Evolutionary conservation across 2,329 filamentous ascomycete genomes (phyloP), one percentile per base, ranked within the genome.

Genomic region (Bipolaris oryzae): DNA sequence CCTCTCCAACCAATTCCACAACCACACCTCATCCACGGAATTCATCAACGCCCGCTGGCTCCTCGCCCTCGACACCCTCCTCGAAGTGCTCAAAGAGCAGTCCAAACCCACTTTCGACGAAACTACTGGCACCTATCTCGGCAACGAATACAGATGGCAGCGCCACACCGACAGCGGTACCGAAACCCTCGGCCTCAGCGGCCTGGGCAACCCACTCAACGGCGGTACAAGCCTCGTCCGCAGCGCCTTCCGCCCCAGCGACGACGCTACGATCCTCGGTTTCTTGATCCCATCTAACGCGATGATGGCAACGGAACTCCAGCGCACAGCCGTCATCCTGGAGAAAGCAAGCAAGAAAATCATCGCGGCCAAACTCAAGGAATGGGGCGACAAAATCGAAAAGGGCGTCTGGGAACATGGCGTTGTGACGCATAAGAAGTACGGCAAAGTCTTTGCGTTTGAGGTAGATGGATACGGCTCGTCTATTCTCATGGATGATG

Each of bases 251-350:
- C 86, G 95, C 1, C 95, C 95, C 4, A 96, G 91, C 62, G 95
- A 99, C 69, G 95, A 99, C 74, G 92, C 95, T 2, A 96, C 92
- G 0, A 97, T 95, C 35, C 82, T 99, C 3, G 93, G 93, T 42
- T 99, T 92, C 80, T 91, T 96, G 74, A 96, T 99, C 64, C 95
- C 95, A 0, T 89, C 91, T 35, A 99, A 99, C 72, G 95, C 95
- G 21, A 94, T 96, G 88, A 96, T 99, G 84, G 88, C 92, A 2
- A 90, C 94, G 0, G 92, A 99, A 76, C 81, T 99, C 23, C 85
- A 87, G 61, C 87, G 90, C 39, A 87, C 90, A 0, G 87, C 91
- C 0, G 80, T 82, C 5, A 81, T 96, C 18, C 83, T 98, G n/a
- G 78, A 80, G 50, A 80, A 81, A 5, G 85, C 82, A 1, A 85